Evolutionary conservation across 202 grass and related monocot genomes (phyloP).

Genomic region (Carex arenaria): DNA sequence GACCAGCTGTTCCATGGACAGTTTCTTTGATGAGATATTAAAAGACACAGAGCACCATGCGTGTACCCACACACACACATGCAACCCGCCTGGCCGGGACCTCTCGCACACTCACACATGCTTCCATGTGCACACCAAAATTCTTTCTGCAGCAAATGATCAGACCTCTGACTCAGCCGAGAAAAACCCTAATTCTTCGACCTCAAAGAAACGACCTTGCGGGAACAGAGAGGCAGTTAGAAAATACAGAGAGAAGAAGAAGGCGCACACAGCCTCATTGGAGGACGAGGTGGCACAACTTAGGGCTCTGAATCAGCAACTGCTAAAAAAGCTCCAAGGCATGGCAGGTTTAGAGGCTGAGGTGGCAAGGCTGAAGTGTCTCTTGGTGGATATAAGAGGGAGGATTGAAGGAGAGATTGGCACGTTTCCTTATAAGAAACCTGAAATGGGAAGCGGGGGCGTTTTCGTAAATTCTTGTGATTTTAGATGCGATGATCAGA

Average conservation of each 20-base stretch:
- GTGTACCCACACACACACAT: constrained; percentile 95
- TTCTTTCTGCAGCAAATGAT: constrained; percentile 47
- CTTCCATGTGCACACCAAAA: constrained; percentile 88
- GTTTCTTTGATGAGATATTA: constrained; percentile 78
- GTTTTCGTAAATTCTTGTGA: constrained; percentile 68
- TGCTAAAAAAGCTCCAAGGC: constrained; percentile 63
- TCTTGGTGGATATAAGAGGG: constrained; percentile 84
- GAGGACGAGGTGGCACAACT: constrained; percentile 73
- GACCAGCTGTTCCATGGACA: constrained; percentile 71
- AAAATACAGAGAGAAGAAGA: constrained; percentile 96
- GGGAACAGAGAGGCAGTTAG: constrained; percentile 84
- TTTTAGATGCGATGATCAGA: constrained; percentile 70
- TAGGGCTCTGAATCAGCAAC: constrained; percentile 56
- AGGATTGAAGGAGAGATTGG: constrained; percentile 97
- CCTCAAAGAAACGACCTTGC: constrained; percentile 53
- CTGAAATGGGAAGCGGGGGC: constrained; percentile 26
- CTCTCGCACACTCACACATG: constrained; percentile 91
- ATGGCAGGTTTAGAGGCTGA: constrained; percentile 63
- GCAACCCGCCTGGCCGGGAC: constrained; percentile 72
- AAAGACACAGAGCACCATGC: constrained; percentile 67
- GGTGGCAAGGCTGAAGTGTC: constrained; percentile 64
- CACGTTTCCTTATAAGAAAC: constrained; percentile 69
- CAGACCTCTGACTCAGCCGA: constrained; percentile 48
- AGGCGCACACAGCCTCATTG: constrained; percentile 55
- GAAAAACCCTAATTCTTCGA: constrained; percentile 33